Evolutionary conservation across 2,329 filamentous ascomycete genomes (phyloP).

Genomic region (Lecanicillium sp.): DNA sequence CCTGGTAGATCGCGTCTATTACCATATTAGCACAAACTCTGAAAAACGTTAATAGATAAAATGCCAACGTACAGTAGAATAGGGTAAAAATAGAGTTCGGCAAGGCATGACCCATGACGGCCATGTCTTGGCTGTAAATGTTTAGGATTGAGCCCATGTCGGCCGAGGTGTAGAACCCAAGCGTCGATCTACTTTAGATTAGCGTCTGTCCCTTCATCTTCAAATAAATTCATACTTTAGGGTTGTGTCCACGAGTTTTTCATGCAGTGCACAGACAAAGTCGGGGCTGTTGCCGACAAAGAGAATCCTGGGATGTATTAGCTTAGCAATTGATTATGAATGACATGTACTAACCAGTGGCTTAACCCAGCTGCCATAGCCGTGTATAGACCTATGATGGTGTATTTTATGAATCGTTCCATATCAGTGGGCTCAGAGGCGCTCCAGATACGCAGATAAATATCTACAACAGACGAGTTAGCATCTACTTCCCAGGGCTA

Average conservation of each 20-base stretch:
- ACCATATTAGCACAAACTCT: no score
- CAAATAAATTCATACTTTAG: neutral
- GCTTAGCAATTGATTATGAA: no score
- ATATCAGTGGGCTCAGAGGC: neutral
- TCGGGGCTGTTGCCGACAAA: no score
- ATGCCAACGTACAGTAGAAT: neutral
- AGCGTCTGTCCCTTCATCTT: neutral
- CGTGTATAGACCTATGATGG: neutral
- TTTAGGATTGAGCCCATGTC: neutral
- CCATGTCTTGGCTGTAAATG: conserved; percentile 14
- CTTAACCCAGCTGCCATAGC: no score
- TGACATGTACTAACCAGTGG: no score
- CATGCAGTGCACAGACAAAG: no score
- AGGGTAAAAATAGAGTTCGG: conserved; percentile 9
- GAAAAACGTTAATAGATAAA: neutral
- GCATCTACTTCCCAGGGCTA: neutral
- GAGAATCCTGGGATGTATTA: no score
- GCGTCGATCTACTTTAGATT: neutral
- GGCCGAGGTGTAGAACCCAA: neutral
- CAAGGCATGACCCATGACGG: conserved; percentile 20
- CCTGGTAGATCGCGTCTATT: no score
- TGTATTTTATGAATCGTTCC: neutral
- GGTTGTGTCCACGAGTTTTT: neutral
- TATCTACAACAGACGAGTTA: neutral
- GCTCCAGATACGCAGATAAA: neutral